Conservation (phyloP, 352 stramenopile genomes). For the Peronospora destructor region DNA sequence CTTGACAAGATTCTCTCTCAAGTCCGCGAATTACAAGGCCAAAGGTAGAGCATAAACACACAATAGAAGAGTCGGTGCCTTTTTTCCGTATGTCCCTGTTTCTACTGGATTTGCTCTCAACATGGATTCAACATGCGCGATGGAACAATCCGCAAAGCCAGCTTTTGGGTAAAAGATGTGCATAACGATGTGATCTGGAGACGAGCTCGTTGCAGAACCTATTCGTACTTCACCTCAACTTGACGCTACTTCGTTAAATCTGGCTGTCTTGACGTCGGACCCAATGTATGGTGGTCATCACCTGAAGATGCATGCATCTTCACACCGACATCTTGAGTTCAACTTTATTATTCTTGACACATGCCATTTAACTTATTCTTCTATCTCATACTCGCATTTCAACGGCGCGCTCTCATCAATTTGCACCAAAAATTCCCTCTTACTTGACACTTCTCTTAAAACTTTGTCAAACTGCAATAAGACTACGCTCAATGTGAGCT, state of each 20-base stretch:
- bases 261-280: too few relatives aligned
- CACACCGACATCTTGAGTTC: conserved; percentile 10
- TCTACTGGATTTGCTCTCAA: conserved; percentile 12
- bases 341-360: conserved; percentile 25
- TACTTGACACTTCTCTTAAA: too few relatives aligned
- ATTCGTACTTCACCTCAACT: too few relatives aligned
- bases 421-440: neutral
- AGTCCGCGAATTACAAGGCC: neutral
- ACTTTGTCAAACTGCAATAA: conserved; percentile 25
- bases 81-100: conserved; percentile 3
- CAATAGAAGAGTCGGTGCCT: conserved; percentile 3
- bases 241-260: too few relatives aligned
- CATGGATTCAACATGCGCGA: neutral
- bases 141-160: too few relatives aligned
- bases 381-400: conserved; percentile 16
- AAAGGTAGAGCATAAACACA: neutral
- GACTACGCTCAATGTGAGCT: conserved; percentile 22
- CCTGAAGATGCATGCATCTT: neutral
- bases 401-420: conserved; percentile 19
- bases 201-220: too few relatives aligned
- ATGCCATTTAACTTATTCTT: conserved; percentile 20
- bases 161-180: too few relatives aligned
- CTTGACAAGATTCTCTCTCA: neutral
- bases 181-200: too few relatives aligned
- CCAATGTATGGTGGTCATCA: too few relatives aligned